Evolutionary conservation across 1,284 basidiomycete genomes (phyloP), one percentile per base, ranked within the genome.

Genomic region (Filobasidium uniguttulatum): DNA sequence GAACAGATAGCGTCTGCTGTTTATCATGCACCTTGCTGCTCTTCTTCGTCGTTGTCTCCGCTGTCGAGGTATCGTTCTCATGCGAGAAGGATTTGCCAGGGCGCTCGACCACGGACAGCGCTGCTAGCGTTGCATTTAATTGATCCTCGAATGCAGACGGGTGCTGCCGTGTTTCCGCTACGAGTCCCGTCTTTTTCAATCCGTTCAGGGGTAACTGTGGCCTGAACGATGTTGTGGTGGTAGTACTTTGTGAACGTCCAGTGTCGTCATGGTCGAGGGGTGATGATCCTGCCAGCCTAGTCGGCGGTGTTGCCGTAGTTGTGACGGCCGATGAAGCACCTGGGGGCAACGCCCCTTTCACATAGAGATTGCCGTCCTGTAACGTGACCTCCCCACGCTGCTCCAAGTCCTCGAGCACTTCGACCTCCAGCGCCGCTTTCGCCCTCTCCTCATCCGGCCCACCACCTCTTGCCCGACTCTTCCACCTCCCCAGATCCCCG

Each of bases 321-420:
- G 15, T 5, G 9, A 5, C 29, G 25, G 45, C 25, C 5, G 31
- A 17, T 14, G 31, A 25, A 19, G 6, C 44, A 20, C 19, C 45
- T 1, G 22, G 33, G n/a, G 14, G n/a, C 17, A 29, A 29, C 1
- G 3, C 8, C 10, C 22, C 31, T 5, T 26, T 12, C 20, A 40
- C 26, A 15, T 17, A 33, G 10, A 48, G 8, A 10, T 48, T 29
- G 31, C 50, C 50, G 33, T 48, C 36, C 10, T 40, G 23, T 9
- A 53, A 37, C 15, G 25, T n/a, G 14, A 53, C 47, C n/a, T 53
- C 51, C 15, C 51, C 51, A 17, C 34, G 34, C 3, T 48, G 46
- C 51, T 53, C 51, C 51, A 53, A 48, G 17, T 53, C 51, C 43
- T 53, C 46, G 20, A 53, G 22, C 5, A 53, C 19, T 14, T 53